These are phyloP conservation scores for Phoenix roebelenii DNA, from an alignment of 176 grass and related monocot species.

Conservation along the genomic window DNA sequence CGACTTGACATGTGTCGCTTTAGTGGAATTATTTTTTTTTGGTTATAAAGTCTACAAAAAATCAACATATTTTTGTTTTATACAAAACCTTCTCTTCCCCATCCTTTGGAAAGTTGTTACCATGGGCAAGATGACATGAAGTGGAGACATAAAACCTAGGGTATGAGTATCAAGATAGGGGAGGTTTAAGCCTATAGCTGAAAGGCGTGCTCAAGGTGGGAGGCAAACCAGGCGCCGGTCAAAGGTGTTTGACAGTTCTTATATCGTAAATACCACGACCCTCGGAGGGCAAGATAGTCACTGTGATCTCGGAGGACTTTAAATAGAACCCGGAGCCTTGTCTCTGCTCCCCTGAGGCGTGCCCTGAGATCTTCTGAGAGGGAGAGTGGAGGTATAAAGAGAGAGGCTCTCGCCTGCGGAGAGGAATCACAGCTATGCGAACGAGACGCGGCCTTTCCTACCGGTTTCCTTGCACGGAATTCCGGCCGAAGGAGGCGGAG, in stretches of 20 bases:
- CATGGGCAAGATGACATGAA: no score
- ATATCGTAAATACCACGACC: not conserved
- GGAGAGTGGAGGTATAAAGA: no score
- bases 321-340: not conserved
- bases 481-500: not conserved
- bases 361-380: not conserved
- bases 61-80: no score
- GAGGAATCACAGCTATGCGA: not conserved
- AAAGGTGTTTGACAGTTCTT: conserved; percentile 23
- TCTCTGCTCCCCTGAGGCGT: not conserved
- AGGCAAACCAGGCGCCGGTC: conserved; percentile 25
- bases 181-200: no score
- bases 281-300: conserved; percentile 13
- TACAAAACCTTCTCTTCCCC: no score
- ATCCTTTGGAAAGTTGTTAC: no score
- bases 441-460: conserved; percentile 15
- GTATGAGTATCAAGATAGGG: no score
- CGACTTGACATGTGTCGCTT: no score
- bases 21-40: no score
- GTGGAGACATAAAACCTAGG: no score
- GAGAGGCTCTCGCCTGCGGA: no score
- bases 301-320: not conserved
- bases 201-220: conserved; percentile 8
- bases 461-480: not conserved
- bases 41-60: no score